Evolutionary conservation across 805 yeast genomes (phyloP), one percentile per base, ranked within the genome.

Genomic region (Cyberlindnera veronae): DNA sequence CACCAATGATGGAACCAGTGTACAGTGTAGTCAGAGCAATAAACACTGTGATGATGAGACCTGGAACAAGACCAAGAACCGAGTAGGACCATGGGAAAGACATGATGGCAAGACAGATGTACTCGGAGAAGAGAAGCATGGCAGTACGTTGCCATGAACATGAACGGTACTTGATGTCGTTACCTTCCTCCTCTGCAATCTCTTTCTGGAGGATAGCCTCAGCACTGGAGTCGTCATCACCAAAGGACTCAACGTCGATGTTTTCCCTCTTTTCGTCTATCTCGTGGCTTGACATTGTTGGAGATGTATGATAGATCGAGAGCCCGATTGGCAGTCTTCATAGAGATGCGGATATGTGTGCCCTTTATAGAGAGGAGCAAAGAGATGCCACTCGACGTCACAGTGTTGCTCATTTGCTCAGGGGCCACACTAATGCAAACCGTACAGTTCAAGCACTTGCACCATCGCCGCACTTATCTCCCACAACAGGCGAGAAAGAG

Each of bases 21-120:
- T 77, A 77, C 22, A 74, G 60, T 18, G 72, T 77, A 6, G 75
- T 68, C 17, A 67, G 45, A 2, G 81, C 67, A 4, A 77, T 76
- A 38, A 72, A 71, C 1, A 68, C 67, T 0, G 82, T 77, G 35
- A 77, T 51, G 21, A 77, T 72, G 20, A 77, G 60, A 1, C 83
- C 84, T 2, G 81, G 80, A 2, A 77, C 72, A 8, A 77, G 57
- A 0, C 84, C 84, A 15, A 77, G 58, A 3, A 77, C 77, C 3
- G 81, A 74, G 49, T 74, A 77, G 10, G 80, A 73, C 81, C 81
- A 76, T 0, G 84, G 84, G 54, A 77, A 77, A n/a, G 80, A 73
- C 77, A 77, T 68, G 43, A 76, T 75, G 12, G 83, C 83, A 45
- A 77, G 63, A 49, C 81, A 78, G 23, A 77, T 75, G 55, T 77